Evolutionary conservation across 208 protist species (phyloP), one percentile per base, ranked within the genome.

Genomic region (Kentomonas sorsogonicus): DNA sequence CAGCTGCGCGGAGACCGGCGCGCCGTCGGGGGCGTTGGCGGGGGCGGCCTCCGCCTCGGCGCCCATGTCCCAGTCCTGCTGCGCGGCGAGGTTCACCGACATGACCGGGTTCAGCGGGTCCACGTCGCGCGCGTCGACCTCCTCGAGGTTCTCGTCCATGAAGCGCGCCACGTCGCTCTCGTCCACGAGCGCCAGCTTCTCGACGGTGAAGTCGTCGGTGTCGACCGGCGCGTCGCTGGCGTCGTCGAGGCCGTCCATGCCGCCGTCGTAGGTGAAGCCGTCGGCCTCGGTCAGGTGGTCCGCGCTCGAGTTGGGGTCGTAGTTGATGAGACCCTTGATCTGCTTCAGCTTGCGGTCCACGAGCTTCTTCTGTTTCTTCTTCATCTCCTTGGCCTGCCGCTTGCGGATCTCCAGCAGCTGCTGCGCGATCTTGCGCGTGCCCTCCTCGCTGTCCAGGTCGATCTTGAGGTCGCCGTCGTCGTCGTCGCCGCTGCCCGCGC

Each of bases 291-390:
- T 76, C 63, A 79, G 63, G 48, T 91, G 82, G 33, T 93, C 83
- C 20, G 72, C 72, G 45, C 66, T 83, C 40, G 71, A 61, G 58
- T 74, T 82, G n/a, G 90, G 86, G 63, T 97, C 87, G 56, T 88
- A 91, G 82, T 96, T 96, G 63, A 95, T 91, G 10, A 97, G 77
- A 5, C 86, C 81, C n/a, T 91, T 84, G 44, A 94, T 91, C 59
- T 96, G 82, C 58, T 95, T 90, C 38, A 93, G 74, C 74, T 96
- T 97, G 29, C 86, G 72, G 53, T 97, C 89, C 16, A 95, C 89
- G 26, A 93, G 48, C 55, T 94, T 95, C 59, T 95, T 96, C 60
- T 96, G 83, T 55, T 86, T 86, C 65, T 92, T 97, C 72, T 95
- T 97, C 22, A 95, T 71, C 40, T 89, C 72, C 60, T 91, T 92